A percentile compares a stretch with the other conserved stretches of the same genome.
phyloP scores from a whole-genome alignment of 2,329 filamentous ascomycete genomes.

The Fusarium azukiicola region DNA sequence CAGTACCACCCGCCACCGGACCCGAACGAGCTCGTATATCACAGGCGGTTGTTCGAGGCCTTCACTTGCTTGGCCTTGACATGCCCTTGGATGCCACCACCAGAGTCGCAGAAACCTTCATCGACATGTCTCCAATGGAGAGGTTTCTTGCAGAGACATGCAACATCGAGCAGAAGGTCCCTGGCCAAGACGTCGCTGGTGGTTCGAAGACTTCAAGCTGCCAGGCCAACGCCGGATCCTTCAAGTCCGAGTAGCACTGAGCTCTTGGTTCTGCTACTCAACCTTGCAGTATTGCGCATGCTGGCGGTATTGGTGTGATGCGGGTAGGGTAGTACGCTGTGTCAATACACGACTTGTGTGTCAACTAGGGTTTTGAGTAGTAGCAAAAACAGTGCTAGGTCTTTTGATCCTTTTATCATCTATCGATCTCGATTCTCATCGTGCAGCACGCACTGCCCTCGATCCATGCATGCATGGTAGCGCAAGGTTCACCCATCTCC shows the following conservation, averaged over 20 bases:
- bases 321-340: too few relatives aligned
- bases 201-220: not conserved
- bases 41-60: not conserved
- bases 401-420: too few relatives aligned
- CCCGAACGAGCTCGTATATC: not conserved
- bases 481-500: too few relatives aligned
- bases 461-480: too few relatives aligned
- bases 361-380: too few relatives aligned
- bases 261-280: not conserved
- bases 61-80: not conserved
- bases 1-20: not conserved
- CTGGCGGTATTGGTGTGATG: too few relatives aligned
- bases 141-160: constrained; percentile 19
- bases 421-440: too few relatives aligned
- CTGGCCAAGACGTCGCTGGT: fast-evolving
- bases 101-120: not conserved
- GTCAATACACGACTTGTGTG: too few relatives aligned
- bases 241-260: not conserved
- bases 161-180: not conserved
- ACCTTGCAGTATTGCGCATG: too few relatives aligned
- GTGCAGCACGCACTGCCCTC: too few relatives aligned
- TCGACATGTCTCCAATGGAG: constrained; percentile 8
- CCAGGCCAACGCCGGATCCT: constrained; percentile 3
- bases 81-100: not conserved
- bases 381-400: too few relatives aligned